Evolutionary conservation across 352 stramenopile species (phyloP).

Genomic region (Globisporangium camurandrum): DNA sequence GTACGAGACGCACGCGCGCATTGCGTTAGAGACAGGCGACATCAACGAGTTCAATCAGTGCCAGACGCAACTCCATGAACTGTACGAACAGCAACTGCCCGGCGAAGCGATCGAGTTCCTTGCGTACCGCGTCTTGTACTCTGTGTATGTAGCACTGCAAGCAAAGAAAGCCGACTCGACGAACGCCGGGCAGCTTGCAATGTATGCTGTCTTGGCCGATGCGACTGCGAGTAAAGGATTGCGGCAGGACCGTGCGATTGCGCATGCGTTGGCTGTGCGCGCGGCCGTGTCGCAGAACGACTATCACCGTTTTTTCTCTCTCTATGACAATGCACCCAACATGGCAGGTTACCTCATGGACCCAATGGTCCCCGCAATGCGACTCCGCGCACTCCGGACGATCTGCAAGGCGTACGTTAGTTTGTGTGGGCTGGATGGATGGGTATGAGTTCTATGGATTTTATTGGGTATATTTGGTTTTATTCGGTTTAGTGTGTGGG

Average conservation of each 20-base stretch:
- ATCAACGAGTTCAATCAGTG: constrained; percentile 97
- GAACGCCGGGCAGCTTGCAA: constrained; percentile 78
- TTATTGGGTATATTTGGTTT: constrained; percentile 3
- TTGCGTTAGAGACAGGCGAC: constrained; percentile 93
- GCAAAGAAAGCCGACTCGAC: constrained; percentile 72
- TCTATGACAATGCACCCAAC: constrained; percentile 81
- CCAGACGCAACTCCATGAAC: constrained; percentile 83
- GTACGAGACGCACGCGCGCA: constrained; percentile 96
- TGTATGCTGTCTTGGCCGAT: constrained; percentile 71
- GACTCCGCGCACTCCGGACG: constrained; percentile 67
- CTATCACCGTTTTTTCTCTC: constrained; percentile 86
- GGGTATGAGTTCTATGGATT: constrained; percentile 13
- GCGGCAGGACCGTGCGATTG: constrained; percentile 43
- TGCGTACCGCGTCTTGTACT: constrained; percentile 86
- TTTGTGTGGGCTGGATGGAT: background rate
- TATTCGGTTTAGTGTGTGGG: too few species aligned
- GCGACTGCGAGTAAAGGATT: constrained; percentile 33
- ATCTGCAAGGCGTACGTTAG: constrained; percentile 86
- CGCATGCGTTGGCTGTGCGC: constrained; percentile 70
- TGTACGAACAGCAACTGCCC: constrained; percentile 76
- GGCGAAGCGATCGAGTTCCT: constrained; percentile 81
- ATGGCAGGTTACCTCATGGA: constrained; percentile 90
- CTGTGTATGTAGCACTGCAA: constrained; percentile 86
- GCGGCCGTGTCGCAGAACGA: constrained; percentile 80
- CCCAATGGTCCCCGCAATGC: constrained; percentile 74